Percentiles rank a stretch among this genome's conserved stretches.
Conservation (phyloP, 2,329 filamentous ascomycete species). For the Gliomastix tumulicola region DNA sequence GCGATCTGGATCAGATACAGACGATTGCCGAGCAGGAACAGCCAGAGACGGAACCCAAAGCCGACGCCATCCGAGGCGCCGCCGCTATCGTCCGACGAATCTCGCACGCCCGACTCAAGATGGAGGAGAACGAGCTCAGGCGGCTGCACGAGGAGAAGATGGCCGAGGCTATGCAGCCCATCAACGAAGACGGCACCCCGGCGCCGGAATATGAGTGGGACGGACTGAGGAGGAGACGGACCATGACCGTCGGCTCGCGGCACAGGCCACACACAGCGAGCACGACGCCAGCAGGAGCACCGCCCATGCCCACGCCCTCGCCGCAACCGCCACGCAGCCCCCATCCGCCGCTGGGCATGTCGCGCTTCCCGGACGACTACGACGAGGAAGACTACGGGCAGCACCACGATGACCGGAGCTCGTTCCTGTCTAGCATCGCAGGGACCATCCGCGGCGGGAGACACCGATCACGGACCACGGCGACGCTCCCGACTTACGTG, state of each 20-base stretch:
- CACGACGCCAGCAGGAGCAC: constrained; percentile 11
- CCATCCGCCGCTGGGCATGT: constrained; percentile 83
- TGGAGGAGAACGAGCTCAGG: constrained; percentile 73
- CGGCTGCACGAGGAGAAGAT: constrained; percentile 73
- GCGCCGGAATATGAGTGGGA: constrained; percentile 70
- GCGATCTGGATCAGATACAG: constrained; percentile 89
- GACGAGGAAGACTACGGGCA: constrained; percentile 48
- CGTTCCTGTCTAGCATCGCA: constrained; percentile 47
- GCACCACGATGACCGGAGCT: constrained; percentile 34
- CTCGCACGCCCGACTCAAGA: constrained; percentile 66
- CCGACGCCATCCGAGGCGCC: constrained; percentile 87
- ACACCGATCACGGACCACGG: constrained; percentile 22
- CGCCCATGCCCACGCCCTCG: constrained; percentile 9
- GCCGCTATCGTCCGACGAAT: constrained; percentile 82
- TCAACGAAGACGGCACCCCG: constrained; percentile 66
- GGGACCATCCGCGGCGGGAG: constrained; percentile 41
- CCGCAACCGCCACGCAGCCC: constrained; percentile 24
- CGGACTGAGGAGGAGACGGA: constrained; percentile 69
- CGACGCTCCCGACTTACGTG: constrained; percentile 18
- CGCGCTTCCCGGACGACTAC: constrained; percentile 58
- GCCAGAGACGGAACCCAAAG: constrained; percentile 92
- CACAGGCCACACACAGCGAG: constrained; percentile 11
- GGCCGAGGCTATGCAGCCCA: constrained; percentile 62
- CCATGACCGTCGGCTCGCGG: constrained; percentile 26
- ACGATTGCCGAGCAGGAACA: constrained; percentile 94